Percentiles rank a stretch among this genome's conserved stretches.
phyloP scores from a whole-genome alignment of 352 stramenopile genomes.

The Globisporangium perplexum region DNA sequence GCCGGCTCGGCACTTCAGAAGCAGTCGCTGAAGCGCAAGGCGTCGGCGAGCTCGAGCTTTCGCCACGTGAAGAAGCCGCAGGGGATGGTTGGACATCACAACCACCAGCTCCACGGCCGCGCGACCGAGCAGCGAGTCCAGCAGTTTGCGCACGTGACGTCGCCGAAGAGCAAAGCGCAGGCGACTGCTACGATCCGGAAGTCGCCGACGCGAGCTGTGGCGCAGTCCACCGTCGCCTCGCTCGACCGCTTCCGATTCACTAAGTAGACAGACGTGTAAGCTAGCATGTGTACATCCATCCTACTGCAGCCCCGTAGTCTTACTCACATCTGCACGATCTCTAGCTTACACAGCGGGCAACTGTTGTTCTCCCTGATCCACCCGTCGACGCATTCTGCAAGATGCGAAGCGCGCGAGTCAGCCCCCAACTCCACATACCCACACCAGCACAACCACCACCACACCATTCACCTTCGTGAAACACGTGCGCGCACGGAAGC shows the following conservation, averaged over 20 bases:
- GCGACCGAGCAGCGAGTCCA: conserved; percentile 5
- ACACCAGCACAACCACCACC: background rate
- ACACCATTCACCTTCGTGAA: conserved; percentile 50
- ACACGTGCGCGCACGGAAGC: conserved; percentile 68
- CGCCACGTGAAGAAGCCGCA: conserved; percentile 5
- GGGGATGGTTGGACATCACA: background rate
- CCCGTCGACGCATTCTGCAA: conserved; percentile 51
- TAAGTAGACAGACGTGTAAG: conserved; percentile 6
- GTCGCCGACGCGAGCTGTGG: background rate
- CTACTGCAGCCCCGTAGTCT: background rate
- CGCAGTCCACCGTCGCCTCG: conserved; percentile 3
- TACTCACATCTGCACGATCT: conserved; percentile 35
- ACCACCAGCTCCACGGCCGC: background rate
- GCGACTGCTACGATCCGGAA: background rate
- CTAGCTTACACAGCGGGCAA: conserved; percentile 66
- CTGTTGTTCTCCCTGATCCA: conserved; percentile 80
- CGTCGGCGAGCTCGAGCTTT: conserved; percentile 10
- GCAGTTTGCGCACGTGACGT: conserved; percentile 10
- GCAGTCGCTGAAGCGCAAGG: conserved; percentile 51
- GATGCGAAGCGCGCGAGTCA: background rate
- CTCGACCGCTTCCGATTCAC: conserved; percentile 21
- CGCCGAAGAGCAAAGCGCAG: background rate
- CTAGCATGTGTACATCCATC: background rate
- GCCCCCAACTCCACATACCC: too few species aligned
- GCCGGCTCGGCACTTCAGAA: conserved; percentile 52